A percentile compares a stretch with the other conserved stretches of the same genome.
Evolutionary conservation across 2,329 filamentous ascomycete genomes (phyloP).

Genomic region (Colletotrichum godetiae): DNA sequence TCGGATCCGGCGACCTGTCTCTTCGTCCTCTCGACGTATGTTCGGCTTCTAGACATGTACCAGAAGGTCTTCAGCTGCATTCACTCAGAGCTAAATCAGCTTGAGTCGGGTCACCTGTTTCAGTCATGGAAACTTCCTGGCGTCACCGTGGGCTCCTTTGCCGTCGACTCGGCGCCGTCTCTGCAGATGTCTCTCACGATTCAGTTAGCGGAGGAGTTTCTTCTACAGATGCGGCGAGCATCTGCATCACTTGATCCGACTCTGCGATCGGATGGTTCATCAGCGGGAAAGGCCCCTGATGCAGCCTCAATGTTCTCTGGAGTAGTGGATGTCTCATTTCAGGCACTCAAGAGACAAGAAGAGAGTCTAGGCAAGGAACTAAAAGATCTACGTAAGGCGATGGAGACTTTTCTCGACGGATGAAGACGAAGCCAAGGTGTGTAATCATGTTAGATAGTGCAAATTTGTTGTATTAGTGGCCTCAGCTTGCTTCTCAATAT

Average conservation of each 20-base stretch:
- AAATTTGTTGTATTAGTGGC: background rate
- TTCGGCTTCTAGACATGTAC: constrained; percentile 53
- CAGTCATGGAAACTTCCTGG: constrained; percentile 53
- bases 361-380: constrained; percentile 48
- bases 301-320: constrained; percentile 46
- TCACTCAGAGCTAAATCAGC: constrained; percentile 44
- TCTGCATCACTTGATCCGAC: constrained; percentile 43
- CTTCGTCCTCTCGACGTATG: constrained; percentile 52
- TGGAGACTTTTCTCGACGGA: constrained; percentile 46
- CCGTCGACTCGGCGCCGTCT: constrained; percentile 52
- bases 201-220: constrained; percentile 54
- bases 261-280: constrained; percentile 29
- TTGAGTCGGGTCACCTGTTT: constrained; percentile 43
- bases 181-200: constrained; percentile 56
- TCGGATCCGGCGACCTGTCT: constrained; percentile 51
- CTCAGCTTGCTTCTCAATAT: background rate
- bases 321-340: constrained; percentile 42
- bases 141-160: constrained; percentile 53
- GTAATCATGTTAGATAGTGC: constrained; percentile 13
- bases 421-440: constrained; percentile 2
- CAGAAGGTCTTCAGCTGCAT: constrained; percentile 52
- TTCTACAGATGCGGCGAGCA: constrained; percentile 48
- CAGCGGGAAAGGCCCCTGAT: constrained; percentile 31
- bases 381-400: constrained; percentile 46
- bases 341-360: constrained; percentile 46